Base-by-base conservation (phyloP, 345 rosid genomes). In the Camelina hispida region DNA sequence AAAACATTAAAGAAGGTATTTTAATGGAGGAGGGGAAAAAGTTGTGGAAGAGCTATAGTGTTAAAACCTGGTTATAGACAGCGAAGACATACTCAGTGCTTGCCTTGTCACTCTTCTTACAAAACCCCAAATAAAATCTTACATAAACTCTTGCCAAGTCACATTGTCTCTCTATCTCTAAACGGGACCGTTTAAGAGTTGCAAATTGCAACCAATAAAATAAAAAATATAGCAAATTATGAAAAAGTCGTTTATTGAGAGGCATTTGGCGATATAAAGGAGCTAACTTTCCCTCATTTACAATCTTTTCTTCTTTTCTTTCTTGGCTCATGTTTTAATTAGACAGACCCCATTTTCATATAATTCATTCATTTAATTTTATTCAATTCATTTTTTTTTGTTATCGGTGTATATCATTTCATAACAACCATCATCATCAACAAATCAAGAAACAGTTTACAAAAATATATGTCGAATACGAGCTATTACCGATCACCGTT, bases 401-500 rank as follows among this genome's bases (percentile, higher is more conserved):
- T 69, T 59, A 69, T 69, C 56, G 52, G 60, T 70, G 64, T 76
- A 76, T 77, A 69, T 62, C 66, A 54, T 68, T 68, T 62, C 66
- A 62, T 68, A 62, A 30, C 62, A 28, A 42, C 13, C 15, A 62
- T 47, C 62, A 66, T 56, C 72, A 61, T 76, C 59, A 61, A 47
- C 75, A 62, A 53, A 43, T 46, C 59, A 23, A 54, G 9, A 59
- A 6, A 59, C 18, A 40, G 34, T 55, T 44, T 44, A 14, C 2
- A 38, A 7, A 34, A 34, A 65, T 59, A 51, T 50, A 78, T 77
- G 76, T 65, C 71, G 51, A 43, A 42, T 35, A 40, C 81, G 9
- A 78, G 77, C 62, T 78, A 85, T 73, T 84, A 91, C 84, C 97
- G 97, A 73, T 88, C 97, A 14, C 94, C 86, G 83, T 93, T 93